Percentiles rank a stretch among this genome's conserved stretches.
phyloP scores from a whole-genome alignment of 257 asterid genomes.

The Mentha longifolia region DNA sequence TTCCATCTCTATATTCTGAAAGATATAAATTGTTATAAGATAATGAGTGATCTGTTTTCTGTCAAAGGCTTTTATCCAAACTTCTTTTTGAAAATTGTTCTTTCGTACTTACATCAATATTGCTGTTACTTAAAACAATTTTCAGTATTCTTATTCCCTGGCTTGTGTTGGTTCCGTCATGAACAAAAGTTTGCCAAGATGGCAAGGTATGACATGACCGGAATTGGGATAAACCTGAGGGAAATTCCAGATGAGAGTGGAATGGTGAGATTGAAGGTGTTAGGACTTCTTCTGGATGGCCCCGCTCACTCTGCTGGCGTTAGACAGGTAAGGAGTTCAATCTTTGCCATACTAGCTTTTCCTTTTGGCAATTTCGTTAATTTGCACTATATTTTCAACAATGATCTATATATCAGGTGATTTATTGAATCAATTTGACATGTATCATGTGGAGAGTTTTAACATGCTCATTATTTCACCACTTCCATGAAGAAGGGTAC shows the following conservation, averaged over 20 bases:
- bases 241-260: slow-evolving; percentile 86
- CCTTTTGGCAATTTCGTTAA: background rate
- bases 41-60: slow-evolving; percentile 19
- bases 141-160: slow-evolving; percentile 77
- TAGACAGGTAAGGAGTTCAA: slow-evolving; percentile 69
- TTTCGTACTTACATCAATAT: slow-evolving; percentile 34
- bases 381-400: background rate
- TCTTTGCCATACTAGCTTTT: slow-evolving; percentile 25
- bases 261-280: slow-evolving; percentile 74
- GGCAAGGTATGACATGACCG: slow-evolving; percentile 97
- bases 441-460: slow-evolving; percentile 9
- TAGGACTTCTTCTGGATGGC: slow-evolving; percentile 94
- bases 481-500: background rate
- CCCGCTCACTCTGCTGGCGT: slow-evolving; percentile 93
- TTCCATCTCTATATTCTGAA: background rate
- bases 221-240: slow-evolving; percentile 91
- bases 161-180: slow-evolving; percentile 65
- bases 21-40: background rate
- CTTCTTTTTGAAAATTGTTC: slow-evolving; percentile 14
- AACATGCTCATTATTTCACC: background rate
- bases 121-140: slow-evolving; percentile 49
- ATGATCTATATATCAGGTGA: background rate
- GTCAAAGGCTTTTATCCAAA: slow-evolving; percentile 15
- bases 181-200: slow-evolving; percentile 90
- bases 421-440: slow-evolving; percentile 4